phyloP scores from a whole-genome alignment of 2,329 filamentous ascomycete species.

The Stagonosporopsis cucurbitacearum region DNA sequence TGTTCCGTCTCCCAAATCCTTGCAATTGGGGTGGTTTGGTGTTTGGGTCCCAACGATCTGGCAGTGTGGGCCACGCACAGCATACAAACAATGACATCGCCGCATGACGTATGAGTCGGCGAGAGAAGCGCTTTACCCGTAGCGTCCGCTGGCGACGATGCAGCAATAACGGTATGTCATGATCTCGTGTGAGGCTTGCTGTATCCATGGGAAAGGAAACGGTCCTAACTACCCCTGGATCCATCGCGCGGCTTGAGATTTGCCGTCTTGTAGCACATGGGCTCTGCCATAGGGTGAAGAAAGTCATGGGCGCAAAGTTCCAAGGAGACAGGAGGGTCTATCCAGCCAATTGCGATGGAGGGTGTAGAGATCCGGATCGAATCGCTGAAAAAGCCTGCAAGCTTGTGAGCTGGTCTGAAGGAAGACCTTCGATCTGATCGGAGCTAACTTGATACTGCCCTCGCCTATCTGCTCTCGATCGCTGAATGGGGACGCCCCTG shows the following conservation, averaged over 20 bases:
- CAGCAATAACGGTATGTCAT: not conserved
- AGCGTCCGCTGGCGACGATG: not conserved
- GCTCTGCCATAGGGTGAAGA: too few relatives aligned
- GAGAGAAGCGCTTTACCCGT: not conserved
- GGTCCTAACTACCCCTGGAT: not conserved
- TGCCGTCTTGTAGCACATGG: conserved; percentile 4
- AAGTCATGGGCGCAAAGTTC: not conserved
- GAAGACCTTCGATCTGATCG: conserved; percentile 14
- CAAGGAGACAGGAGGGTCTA: not conserved
- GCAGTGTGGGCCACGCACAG: conserved; percentile 9
- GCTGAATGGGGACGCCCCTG: conserved; percentile 12
- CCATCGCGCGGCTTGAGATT: not conserved
- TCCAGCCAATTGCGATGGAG: conserved; percentile 1
- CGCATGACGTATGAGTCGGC: conserved; percentile 13
- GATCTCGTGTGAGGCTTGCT: not conserved
- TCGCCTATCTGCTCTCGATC: conserved; percentile 16
- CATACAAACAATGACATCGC: conserved; percentile 1
- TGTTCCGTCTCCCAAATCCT: conserved; percentile 1
- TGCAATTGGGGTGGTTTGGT: conserved; percentile 10
- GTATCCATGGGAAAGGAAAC: not conserved
- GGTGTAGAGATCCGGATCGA: not conserved
- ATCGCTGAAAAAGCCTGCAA: conserved; percentile 16
- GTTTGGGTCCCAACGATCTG: conserved; percentile 13
- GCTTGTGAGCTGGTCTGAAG: conserved; percentile 7
- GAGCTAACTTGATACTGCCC: conserved; percentile 11